Conservation (phyloP, 805 yeast genomes). For the Hanseniaspora occidentalis region DNA sequence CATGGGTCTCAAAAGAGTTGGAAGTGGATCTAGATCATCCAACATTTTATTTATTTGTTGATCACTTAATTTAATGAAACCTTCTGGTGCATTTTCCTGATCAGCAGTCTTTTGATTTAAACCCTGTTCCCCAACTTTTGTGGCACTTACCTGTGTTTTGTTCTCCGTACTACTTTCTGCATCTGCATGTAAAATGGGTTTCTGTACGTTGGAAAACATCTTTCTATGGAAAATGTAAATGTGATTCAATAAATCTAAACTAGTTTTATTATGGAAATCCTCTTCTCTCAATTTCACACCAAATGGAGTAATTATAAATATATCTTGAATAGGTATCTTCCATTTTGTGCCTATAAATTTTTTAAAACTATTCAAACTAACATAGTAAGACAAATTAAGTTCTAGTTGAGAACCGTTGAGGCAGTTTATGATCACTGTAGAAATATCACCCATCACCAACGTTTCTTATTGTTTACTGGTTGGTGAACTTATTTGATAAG, state of each 20-base stretch:
- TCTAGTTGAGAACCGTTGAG: conserved; percentile 30
- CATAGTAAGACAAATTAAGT: conserved; percentile 29
- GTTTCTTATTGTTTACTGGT: too few species aligned
- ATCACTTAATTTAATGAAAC: not conserved
- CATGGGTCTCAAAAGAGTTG: conserved; percentile 23
- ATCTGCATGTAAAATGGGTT: too few species aligned
- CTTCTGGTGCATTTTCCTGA: too few species aligned
- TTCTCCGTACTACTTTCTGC: too few species aligned
- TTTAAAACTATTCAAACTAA: conserved; percentile 31
- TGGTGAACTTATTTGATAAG: too few species aligned
- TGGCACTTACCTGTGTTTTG: too few species aligned
- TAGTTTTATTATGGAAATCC: conserved; percentile 23
- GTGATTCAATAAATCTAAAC: not conserved
- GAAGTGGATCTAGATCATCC: not conserved
- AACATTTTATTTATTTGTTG: not conserved
- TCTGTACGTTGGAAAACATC: conserved; percentile 30
- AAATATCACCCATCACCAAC: conserved; percentile 6
- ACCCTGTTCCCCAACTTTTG: too few species aligned
- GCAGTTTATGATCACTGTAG: conserved; percentile 25
- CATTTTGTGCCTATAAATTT: conserved; percentile 30
- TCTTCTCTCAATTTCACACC: conserved; percentile 43
- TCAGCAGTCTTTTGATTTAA: too few species aligned
- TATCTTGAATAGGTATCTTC: conserved; percentile 28
- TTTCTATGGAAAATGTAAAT: conserved; percentile 49
- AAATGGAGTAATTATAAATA: conserved; percentile 48